Evolutionary conservation across 2,329 filamentous ascomycete species (phyloP), one percentile per base, ranked within the genome.

Genomic region (Aspergillus novofumigatus): DNA sequence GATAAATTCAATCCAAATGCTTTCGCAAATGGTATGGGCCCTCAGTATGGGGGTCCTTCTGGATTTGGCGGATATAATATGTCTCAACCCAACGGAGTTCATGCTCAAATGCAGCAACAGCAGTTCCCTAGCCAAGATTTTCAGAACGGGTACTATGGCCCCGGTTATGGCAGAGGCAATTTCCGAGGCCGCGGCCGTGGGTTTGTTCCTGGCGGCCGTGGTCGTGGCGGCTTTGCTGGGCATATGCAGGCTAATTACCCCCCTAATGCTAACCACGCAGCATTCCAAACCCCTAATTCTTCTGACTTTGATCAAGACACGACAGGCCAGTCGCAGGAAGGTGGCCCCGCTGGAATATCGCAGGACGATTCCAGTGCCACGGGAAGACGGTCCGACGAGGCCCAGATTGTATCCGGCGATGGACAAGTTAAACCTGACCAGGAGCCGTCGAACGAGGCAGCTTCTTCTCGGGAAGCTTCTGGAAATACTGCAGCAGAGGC

Each of bases 1-100:
- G 88, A 90, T 90, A 91, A 90, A 88, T 91, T 86, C 87, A 92
- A 88, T 84, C 83, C 86, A 89, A 91, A 86, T 89, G 86, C 86
- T 84, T 83, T 78, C 71, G 72, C 85, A 78, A 75, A 82, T 83
- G 86, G 86, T 82, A 90, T 90, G 84, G 86, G 86, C 82, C 86
- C 87, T 89, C 88, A 90, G 80, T 91, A 84, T 86, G 88, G 87
- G 80, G 83, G 84, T 85, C 88, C 89, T 82, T 82, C 86, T 82
- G 87, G 86, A 80, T 90, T 83, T 77, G 79, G 79, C 77, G 77
- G 79, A 67, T 82, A 81, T 81, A 83, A 87, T 87, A 87, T 89
- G 84, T 80, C 87, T 81, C 84, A 88, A 69, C 73, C 86, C 84
- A 86, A 87, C 86, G 88, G 88, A 86, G 91, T 91, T 83, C 92